Evolutionary conservation across 2,329 filamentous ascomycete species (phyloP), one percentile per base, ranked within the genome.

Genomic region (Pezicula carpinea): DNA sequence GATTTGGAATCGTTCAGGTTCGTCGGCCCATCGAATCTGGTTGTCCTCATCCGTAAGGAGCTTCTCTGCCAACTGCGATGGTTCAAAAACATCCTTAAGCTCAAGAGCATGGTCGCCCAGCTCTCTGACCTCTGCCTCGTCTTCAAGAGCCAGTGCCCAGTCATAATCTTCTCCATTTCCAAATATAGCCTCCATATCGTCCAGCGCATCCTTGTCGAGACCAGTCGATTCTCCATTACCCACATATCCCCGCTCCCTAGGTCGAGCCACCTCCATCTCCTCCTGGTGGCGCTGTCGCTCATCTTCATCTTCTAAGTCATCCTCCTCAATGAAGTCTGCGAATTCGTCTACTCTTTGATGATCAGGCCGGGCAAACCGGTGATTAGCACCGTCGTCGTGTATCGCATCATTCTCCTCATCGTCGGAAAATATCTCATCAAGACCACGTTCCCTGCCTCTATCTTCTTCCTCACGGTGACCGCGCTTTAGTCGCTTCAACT

Each of bases 61-160:
- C 69, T 89, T 92, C 69, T 99, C 93, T 47, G 86, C 84, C 33
- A 99, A 79, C 65, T 99, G 90, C 3, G 91, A 95, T 1, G 93
- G 93, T 68, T 99, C 93, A 60, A 99, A 99, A 43, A 99, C 92
- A 64, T 99, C 92, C 70, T 97, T 96, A 53, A 99, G 79, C 67
- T 96, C 89, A 35, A 97, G 81, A 38, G 85, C 84, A 59, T 91
- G 87, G 55, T 95, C 88, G 52, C 89, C 87, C 50, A 83, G 79
- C 55, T 87, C 77, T 48, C 86, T 82, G 40, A 88, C 83, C 55
- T 95, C 88, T 55, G 91, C 86, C 42, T 90, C 85, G 39, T 93
- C 87, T 66, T 97, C 91, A 61, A 92, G 76, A 44, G 92, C 87
- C 40, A 99, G 72, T 7, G 92, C 93, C 83, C 95, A 99, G 58